Evolutionary conservation across 2,329 filamentous ascomycete genomes (phyloP), one percentile per base, ranked within the genome.

Genomic region (Ascochyta viciae-villosae): DNA sequence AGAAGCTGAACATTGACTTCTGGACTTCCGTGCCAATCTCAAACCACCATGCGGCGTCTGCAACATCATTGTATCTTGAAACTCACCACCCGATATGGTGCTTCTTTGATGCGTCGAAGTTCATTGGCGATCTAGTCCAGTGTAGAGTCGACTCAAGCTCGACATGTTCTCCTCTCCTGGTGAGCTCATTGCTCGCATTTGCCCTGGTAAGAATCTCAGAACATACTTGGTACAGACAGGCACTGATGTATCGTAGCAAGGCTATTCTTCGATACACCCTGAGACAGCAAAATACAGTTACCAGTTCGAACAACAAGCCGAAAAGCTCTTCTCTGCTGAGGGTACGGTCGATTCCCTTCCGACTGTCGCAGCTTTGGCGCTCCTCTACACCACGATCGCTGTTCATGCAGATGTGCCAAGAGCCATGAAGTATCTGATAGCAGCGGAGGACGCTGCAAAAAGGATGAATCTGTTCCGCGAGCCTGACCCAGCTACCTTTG

Each of bases 21-120:
- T 61, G 58, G 58, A 61, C 58, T 1, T 54, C 54, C n/a, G 31
- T 58, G 16, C 22, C 42, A 29, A 34, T 61, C 3, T 13, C 54
- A 13, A 54, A 58, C 24, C 39, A 41, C 6, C 34, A 46, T 13
- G 58, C 58, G n/a, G 58, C 58, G 6, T 48, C 44, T 48, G 54
- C 58, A 12, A 54, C 58, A 24, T 61, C 58, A 5, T 31, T 54
- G 15, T 61, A 61, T 26, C 35, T 61, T n/a, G 58, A 61, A 39
- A 52, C 43, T 16, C 58, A 61, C 26, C 58, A 61, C 13, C 54
- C 45, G 12, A 31, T 58, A 26, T 61, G 54, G 54, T 46, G 54
- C 44, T 53, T 58, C 26, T 61, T 61, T 40, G 58, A 61, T 38
- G 54, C 54, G 5, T 53, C 49, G 9, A 50, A 57, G 15, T 61